Base-by-base conservation (phyloP, 805 yeast genomes). In the Pichia insulana region DNA sequence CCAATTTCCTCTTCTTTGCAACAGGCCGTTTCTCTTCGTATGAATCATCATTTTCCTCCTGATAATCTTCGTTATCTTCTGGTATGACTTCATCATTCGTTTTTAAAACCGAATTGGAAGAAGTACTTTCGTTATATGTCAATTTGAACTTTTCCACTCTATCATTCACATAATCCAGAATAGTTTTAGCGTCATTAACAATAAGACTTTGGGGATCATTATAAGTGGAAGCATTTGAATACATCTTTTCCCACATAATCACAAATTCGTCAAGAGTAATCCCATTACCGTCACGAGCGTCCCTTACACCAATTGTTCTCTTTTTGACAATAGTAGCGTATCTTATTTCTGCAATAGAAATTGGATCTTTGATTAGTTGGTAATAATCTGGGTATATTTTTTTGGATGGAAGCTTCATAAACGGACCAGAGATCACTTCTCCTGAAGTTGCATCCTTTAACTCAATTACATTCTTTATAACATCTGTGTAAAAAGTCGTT, bases 341-440 rank as follows among this genome's bases (percentile, higher is more conserved):
- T 44, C 71, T 70, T 43, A 86, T 77, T 59, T 83, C 90, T 43
- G 74, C 70, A 12, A 86, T 59, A 0, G 95, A 80, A 2, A 83
- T 74, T 2, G 95, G 95, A 18, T 64, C 63, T 41, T 66, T 61
- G 37, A 85, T 77, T 40, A 76, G 66, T 46, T 74, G 71, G 56
- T 78, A 83, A 57, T 86, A 86, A 55, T 85, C 94, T 0, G 95
- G 86, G 53, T 81, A 85, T 33, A 74, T 61, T 56, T 81, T 79
- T 50, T 79, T 74, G 22, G 82, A 70, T 6, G 95, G 96, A 33
- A 85, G 65, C 53, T 74, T 76, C 45, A 76, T 57, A 61, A 86
- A 86, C 59, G 76, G 74, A 47, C 72, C 64, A 38, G 61, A 43
- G 41, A 65, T 53, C 56, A 44, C 62, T 59, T 50, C 68, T n/a